Conservation (phyloP, 176 grass and related monocot species). For the Zea mays region Zm-B73-REFERENCE-NAM-5.0 NC_050099.1:69592501-69593000, state of each 20-base stretch:
- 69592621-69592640: slow-evolving; percentile 41
- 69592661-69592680: slow-evolving; percentile 66
- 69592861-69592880: slow-evolving; percentile 50
- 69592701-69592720: slow-evolving; percentile 58
- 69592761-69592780: too few species aligned
- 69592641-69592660: slow-evolving; percentile 31
- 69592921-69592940: slow-evolving; percentile 37
- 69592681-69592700: slow-evolving; percentile 70
- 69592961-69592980: slow-evolving; percentile 48
- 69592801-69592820: background rate
- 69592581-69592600: slow-evolving; percentile 57
- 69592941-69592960: slow-evolving; percentile 31
- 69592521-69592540: too few species aligned
- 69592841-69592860: slow-evolving; percentile 50
- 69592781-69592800: background rate
- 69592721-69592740: slow-evolving; percentile 59
- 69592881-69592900: slow-evolving; percentile 59
- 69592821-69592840: too few species aligned
- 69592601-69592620: slow-evolving; percentile 65
- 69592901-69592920: slow-evolving; percentile 80
- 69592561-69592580: slow-evolving; percentile 49
- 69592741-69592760: background rate
- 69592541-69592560: too few species aligned
- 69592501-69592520: background rate
- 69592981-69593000: slow-evolving; percentile 79